Evolutionary conservation across 2,329 filamentous ascomycete genomes (phyloP).

Genomic region (Fusarium denticulatum): DNA sequence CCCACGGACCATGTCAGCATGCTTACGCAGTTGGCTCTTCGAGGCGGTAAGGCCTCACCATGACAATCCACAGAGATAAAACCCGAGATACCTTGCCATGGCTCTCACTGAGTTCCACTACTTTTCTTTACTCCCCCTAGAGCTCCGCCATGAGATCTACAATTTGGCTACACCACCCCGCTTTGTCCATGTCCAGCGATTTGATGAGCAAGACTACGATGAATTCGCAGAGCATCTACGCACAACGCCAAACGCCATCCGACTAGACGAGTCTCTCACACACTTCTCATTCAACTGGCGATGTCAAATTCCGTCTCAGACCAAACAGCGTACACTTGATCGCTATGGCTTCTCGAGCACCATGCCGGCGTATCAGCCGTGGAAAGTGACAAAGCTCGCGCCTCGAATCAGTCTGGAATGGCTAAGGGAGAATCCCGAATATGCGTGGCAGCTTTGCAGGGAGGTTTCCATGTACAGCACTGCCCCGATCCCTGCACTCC

Average conservation of each 20-base stretch:
- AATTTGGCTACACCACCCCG: not conserved
- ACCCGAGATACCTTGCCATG: not conserved
- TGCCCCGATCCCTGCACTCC: not conserved
- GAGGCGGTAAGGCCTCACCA: not conserved
- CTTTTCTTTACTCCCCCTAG: not conserved
- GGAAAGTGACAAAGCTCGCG: not conserved
- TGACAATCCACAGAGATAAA: not conserved
- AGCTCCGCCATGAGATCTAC: not conserved
- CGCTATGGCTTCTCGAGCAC: not conserved
- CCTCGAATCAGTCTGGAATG: not conserved
- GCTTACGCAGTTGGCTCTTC: not conserved
- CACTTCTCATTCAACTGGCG: slow-evolving; percentile 5
- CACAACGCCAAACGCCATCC: not conserved
- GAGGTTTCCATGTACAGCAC: accelerated
- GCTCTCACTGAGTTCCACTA: not conserved
- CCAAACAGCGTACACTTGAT: not conserved
- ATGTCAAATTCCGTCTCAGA: accelerated
- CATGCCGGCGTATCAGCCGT: not conserved
- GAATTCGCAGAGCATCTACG: not conserved
- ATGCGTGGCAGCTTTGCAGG: not conserved
- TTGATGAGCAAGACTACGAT: not conserved
- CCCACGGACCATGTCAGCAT: not conserved
- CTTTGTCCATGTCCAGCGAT: not conserved
- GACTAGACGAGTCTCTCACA: not conserved
- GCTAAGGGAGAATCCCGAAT: not conserved